A percentile compares a stretch with the other conserved stretches of the same genome.
phyloP scores from a whole-genome alignment of 192 early-diverging fungal species.

The Dissophora ornata region DNA sequence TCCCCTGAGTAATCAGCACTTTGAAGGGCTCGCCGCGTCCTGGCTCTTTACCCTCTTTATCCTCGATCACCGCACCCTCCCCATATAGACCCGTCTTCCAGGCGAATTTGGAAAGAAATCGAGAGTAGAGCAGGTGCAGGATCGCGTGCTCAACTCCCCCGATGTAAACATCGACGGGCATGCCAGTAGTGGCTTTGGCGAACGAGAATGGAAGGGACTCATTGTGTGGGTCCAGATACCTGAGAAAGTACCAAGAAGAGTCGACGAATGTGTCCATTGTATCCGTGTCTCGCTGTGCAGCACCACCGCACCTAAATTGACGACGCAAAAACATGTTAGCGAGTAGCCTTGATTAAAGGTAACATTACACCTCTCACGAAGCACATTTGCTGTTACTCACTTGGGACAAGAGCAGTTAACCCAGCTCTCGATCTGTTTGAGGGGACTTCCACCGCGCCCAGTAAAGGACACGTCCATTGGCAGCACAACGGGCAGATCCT shows the following conservation, averaged over 20 bases:
- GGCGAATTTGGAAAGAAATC: slow-evolving; percentile 90
- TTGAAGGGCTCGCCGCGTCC: slow-evolving; percentile 88
- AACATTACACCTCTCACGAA: too few species aligned
- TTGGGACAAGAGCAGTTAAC: slow-evolving; percentile 80
- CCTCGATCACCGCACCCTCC: slow-evolving; percentile 10
- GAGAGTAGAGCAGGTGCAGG: slow-evolving; percentile 92
- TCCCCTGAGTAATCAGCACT: slow-evolving; percentile 89
- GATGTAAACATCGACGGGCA: slow-evolving; percentile 94
- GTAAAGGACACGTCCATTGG: slow-evolving; percentile 69
- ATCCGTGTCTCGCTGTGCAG: slow-evolving; percentile 86
- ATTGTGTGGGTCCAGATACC: slow-evolving; percentile 86
- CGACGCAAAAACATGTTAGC: not conserved
- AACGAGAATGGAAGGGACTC: slow-evolving; percentile 60
- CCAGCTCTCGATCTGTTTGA: slow-evolving; percentile 73
- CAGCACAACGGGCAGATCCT: slow-evolving; percentile 81
- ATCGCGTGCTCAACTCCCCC: slow-evolving; percentile 96
- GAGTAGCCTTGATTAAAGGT: too few species aligned
- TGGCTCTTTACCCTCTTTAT: slow-evolving; percentile 54
- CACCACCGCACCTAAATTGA: slow-evolving; percentile 73
- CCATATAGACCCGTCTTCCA: slow-evolving; percentile 66
- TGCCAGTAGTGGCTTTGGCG: slow-evolving; percentile 58
- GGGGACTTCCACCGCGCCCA: slow-evolving; percentile 76
- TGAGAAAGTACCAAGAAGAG: slow-evolving; percentile 96
- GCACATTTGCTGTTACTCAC: too few species aligned
- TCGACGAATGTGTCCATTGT: slow-evolving; percentile 99